Base-by-base conservation (phyloP, 2,329 filamentous ascomycete genomes). In the Blumeria hordei region DNA sequence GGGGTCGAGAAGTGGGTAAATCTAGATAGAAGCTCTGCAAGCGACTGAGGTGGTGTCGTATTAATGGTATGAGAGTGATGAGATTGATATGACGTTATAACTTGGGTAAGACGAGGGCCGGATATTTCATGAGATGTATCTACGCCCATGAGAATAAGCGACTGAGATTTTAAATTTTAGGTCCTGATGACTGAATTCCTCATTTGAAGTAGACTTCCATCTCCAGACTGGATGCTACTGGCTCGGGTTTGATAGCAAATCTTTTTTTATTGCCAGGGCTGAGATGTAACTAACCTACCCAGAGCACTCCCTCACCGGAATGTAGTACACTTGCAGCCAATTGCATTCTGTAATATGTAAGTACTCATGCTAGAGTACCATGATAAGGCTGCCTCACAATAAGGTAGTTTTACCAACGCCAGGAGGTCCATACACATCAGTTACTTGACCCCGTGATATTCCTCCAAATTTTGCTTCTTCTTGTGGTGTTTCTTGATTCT, bases 361-460 rank as follows among this genome's bases (percentile, higher is more conserved):
- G 16, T 49, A 9, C 11, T 36, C 3, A 21, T 37, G 33, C 12
- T 47, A 21, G 11, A 12, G 44, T 21, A 41, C 34, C 16, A 21
- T 21, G 35, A 35, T 10, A 18, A 16, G 11, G 9, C 7, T 5
- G 21, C 59, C 57, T 55, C 43, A 59, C 59, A 81, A 84, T 61
- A 95, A 71, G 11, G 82, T 74, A 3, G 87, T 94, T 72, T 94
- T 95, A 34, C 88, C 90, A 32, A 77, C 77, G 1, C 88, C 88
- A 8, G 86, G 83, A 10, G 88, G 87, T 0, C 90, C 90, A 76
- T 85, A 94, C 53, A 94, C 70, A 67, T 96, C 90, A 3, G 84
- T 85, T 44, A 94, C 74, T 65, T 87, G 84, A 12, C 88, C 86
- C 56, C 80, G 77, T 57, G 75, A 75, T 51, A 94, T 71, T 3